Percentiles rank a stretch among this genome's conserved stretches.
These are phyloP conservation scores for Neckera pumila DNA, from an alignment of 225 moss, liverwort and hornwort genomes.

Conservation along the genomic window DNA sequence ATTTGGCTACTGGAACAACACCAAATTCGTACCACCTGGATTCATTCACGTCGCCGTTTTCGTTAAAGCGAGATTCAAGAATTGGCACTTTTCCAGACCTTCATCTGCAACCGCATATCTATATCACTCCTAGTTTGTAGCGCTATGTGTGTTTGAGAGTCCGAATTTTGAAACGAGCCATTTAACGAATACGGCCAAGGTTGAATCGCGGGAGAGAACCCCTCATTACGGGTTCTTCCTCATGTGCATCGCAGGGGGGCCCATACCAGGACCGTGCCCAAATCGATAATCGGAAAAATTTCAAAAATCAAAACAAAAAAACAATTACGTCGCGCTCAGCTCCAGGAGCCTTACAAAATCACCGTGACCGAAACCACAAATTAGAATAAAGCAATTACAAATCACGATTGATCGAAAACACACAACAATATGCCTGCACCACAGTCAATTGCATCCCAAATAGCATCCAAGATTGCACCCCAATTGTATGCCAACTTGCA, in stretches of 20 bases:
- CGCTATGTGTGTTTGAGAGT: neutral
- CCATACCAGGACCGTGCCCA: too few relatives aligned
- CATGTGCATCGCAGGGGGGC: too few relatives aligned
- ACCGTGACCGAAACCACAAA: neutral
- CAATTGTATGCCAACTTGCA: neutral
- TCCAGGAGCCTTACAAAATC: neutral
- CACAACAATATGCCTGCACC: neutral
- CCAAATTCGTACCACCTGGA: neutral
- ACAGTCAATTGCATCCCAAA: neutral
- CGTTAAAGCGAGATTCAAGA: neutral
- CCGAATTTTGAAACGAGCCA: neutral
- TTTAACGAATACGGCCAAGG: neutral
- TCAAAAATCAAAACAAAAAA: too few relatives aligned
- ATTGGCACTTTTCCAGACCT: neutral
- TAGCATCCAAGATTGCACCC: neutral
- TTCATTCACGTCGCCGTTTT: neutral
- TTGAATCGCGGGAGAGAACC: neutral
- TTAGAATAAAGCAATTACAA: neutral
- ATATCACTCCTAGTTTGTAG: neutral
- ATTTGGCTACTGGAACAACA: neutral
- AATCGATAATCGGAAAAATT: neutral
- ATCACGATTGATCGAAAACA: neutral
- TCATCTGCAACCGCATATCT: neutral
- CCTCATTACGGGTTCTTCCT: too few relatives aligned
- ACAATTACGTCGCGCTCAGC: neutral